Conservation (phyloP, 2,329 filamentous ascomycete genomes). For the Exserohilum turcica region DNA sequence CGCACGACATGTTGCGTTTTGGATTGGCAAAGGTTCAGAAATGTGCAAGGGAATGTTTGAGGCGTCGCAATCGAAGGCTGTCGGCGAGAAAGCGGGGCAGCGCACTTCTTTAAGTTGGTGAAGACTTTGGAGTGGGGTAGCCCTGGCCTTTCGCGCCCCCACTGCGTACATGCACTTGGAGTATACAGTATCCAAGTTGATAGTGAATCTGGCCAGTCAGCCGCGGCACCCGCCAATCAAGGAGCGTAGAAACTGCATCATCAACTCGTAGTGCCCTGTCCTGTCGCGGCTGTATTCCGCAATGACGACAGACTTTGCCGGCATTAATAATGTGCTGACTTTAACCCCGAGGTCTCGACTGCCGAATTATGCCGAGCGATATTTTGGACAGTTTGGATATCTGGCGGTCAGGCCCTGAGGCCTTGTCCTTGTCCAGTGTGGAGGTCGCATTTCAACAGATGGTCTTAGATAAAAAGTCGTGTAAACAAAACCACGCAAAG, state of each 20-base stretch:
- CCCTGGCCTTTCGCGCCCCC: background rate
- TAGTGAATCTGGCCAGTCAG: background rate
- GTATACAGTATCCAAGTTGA: background rate
- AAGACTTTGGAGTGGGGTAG: slow-evolving; percentile 6
- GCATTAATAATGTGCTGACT: background rate
- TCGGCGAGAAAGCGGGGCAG: slow-evolving; percentile 2
- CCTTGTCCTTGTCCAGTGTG: too few relatives aligned
- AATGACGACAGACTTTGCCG: slow-evolving; percentile 6
- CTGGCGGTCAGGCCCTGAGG: too few relatives aligned
- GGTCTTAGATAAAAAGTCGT: background rate
- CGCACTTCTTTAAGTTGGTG: slow-evolving; percentile 1
- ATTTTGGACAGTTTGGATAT: background rate
- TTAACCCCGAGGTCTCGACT: background rate
- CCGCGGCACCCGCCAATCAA: slow-evolving; percentile 5
- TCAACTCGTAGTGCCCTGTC: background rate
- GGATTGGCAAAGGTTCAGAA: background rate
- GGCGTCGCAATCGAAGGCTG: background rate
- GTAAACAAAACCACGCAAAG: background rate
- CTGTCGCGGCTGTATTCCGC: background rate
- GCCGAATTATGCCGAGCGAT: slow-evolving; percentile 9
- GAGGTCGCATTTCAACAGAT: too few relatives aligned
- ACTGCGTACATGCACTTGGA: too few relatives aligned
- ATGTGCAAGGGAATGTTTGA: background rate
- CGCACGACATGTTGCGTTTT: slow-evolving; percentile 35
- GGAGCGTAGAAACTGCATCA: background rate